These are phyloP conservation scores for Tolypocladium album DNA, from an alignment of 2,329 filamentous ascomycete species.

Conservation along the genomic window DNA sequence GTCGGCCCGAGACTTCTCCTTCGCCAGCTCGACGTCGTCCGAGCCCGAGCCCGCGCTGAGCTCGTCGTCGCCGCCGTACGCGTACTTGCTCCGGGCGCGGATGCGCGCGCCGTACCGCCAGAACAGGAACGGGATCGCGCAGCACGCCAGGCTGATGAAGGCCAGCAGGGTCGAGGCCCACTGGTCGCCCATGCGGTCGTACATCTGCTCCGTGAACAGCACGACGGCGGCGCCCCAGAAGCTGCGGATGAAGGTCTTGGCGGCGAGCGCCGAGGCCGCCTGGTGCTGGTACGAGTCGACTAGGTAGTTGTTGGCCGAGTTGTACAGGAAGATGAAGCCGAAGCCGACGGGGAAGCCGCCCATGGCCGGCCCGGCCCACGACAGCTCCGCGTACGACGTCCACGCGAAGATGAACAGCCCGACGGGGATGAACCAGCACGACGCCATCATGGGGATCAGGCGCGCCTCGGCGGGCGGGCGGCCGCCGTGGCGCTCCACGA, in stretches of 20 bases:
- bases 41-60: slow-evolving; percentile 13
- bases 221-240: slow-evolving; percentile 73
- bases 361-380: slow-evolving; percentile 62
- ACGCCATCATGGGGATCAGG: slow-evolving; percentile 72
- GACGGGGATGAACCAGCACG: slow-evolving; percentile 59
- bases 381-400: slow-evolving; percentile 52
- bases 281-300: slow-evolving; percentile 56
- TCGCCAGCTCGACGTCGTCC: slow-evolving; percentile 23
- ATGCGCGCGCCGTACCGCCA: slow-evolving; percentile 68
- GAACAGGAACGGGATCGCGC: slow-evolving; percentile 73
- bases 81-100: slow-evolving; percentile 58
- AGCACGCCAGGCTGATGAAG: slow-evolving; percentile 68
- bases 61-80: slow-evolving; percentile 53
- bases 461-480: slow-evolving; percentile 67
- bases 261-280: slow-evolving; percentile 69
- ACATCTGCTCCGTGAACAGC: slow-evolving; percentile 77
- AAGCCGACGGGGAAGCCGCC: slow-evolving; percentile 66
- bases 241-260: slow-evolving; percentile 69
- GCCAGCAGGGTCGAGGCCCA: slow-evolving; percentile 67
- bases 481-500: slow-evolving; percentile 53
- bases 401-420: slow-evolving; percentile 50
- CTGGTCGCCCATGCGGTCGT: slow-evolving; percentile 57
- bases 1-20: slow-evolving; percentile 14
- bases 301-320: slow-evolving; percentile 66
- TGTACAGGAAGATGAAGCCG: slow-evolving; percentile 77